Conservation (phyloP, 768 basidiomycete species). For the Psilocybe subaeruginosa region DNA sequence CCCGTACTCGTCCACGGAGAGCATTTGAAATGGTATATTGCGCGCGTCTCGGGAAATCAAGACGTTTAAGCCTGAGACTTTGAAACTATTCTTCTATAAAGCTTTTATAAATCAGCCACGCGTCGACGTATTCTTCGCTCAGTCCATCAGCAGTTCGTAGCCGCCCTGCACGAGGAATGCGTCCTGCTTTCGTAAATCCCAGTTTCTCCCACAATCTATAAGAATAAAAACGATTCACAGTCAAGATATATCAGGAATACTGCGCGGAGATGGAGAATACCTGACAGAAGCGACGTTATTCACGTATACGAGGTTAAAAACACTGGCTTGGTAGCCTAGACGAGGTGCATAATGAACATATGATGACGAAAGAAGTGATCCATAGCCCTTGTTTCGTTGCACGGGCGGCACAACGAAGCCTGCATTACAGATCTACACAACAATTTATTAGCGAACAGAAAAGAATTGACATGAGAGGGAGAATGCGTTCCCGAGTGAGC, state of each 20-base stretch:
- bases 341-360: constrained; percentile 82
- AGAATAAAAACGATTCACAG: not conserved
- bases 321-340: constrained; percentile 75
- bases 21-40: not conserved
- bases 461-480: constrained; percentile 13
- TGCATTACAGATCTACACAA: constrained; percentile 77
- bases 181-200: constrained; percentile 78
- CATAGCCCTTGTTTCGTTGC: constrained; percentile 69
- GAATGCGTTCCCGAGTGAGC: constrained; percentile 18
- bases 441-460: not conserved
- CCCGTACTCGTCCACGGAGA: not conserved
- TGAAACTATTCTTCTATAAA: constrained; percentile 39
- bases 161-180: constrained; percentile 77
- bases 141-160: constrained; percentile 65
- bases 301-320: constrained; percentile 92
- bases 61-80: not conserved
- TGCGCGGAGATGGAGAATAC: constrained; percentile 34
- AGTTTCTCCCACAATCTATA: constrained; percentile 80
- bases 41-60: not conserved
- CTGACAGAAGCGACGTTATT: constrained; percentile 78
- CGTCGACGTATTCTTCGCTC: constrained; percentile 89
- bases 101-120: constrained; percentile 81
- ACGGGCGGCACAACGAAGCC: constrained; percentile 80
- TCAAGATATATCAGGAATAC: not conserved
- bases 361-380: constrained; percentile 71